phyloP scores from a whole-genome alignment of 108 stramenopile genomes.

The Nitzschia inconspicua region DNA sequence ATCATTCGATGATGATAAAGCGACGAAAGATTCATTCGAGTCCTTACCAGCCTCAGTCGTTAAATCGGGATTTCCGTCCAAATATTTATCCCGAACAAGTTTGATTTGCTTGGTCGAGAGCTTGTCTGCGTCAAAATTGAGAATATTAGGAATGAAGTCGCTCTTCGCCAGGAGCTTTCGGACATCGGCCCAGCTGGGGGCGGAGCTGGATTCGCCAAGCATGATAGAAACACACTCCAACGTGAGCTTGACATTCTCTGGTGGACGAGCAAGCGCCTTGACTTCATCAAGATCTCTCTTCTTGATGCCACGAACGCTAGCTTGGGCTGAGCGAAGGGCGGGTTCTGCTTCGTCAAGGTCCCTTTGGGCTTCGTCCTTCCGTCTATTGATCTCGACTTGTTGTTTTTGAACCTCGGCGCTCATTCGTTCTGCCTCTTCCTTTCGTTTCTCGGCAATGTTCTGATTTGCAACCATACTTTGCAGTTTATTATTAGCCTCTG shows the following conservation, averaged over 20 bases:
- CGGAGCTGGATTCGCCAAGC: slow-evolving; percentile 86
- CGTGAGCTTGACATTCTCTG: slow-evolving; percentile 89
- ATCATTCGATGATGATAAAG: no score
- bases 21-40: no score
- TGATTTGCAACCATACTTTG: slow-evolving; percentile 99
- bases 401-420: slow-evolving; percentile 81
- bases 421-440: slow-evolving; percentile 90
- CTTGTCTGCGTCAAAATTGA: slow-evolving; percentile 93
- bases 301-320: slow-evolving; percentile 91
- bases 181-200: slow-evolving; percentile 95
- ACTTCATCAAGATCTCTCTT: slow-evolving; percentile 97
- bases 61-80: slow-evolving; percentile 75
- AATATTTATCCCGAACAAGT: slow-evolving; percentile 78
- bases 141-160: slow-evolving; percentile 95
- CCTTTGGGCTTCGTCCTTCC: slow-evolving; percentile 89
- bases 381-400: slow-evolving; percentile 69
- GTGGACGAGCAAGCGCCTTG: slow-evolving; percentile 88
- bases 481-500: slow-evolving; percentile 91
- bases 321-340: slow-evolving; percentile 85
- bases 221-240: slow-evolving; percentile 95
- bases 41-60: slow-evolving; percentile 65
- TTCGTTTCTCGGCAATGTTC: slow-evolving; percentile 92
- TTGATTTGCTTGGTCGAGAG: slow-evolving; percentile 79
- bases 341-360: slow-evolving; percentile 97
- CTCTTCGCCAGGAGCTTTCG: slow-evolving; percentile 85